Evolutionary conservation across 2,329 filamentous ascomycete species (phyloP), one percentile per base, ranked within the genome.

Genomic region (Monosporascus sp.): DNA sequence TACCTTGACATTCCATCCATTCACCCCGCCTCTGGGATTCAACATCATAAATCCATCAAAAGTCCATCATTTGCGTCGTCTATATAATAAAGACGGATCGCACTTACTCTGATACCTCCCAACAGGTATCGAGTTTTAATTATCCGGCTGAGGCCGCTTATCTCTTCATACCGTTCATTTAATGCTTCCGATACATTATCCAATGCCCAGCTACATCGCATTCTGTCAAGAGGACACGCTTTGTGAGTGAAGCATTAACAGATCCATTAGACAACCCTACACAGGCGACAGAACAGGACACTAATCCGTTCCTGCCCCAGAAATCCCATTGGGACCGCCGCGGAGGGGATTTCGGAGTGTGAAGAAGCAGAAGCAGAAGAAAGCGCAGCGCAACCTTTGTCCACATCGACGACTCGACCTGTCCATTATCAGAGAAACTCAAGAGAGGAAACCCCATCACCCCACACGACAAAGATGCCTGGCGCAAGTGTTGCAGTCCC

Each of bases 401-500:
- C 27, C 35, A 44, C 24, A 43, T 27, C 45, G 27, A 18, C 46
- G 18, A 39, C 24, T 25, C 48, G 39, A 24, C 20, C 22, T 15
- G 27, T 47, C 48, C 14, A 9, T 49, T 18, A n/a, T 25, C 43
- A 25, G 14, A 52, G 11, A 27, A 35, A 5, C 24, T 22, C 54
- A 49, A 27, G 53, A 36, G 52, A 61, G 51, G 50, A 48, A 51
- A 54, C 51, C 49, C 54, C 49, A 59, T 59, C n/a, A 45, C 8
- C 20, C 52, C 66, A 65, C 63, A 60, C 65, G 60, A 59, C 74
- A 79, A 79, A 77, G 62, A 90, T 90, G 86, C 85, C 87, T 70
- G 85, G 82, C 76, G 82, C 86, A 71, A 82, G 75, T 71, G 82
- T 87, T 74, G 84, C 85, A 65, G 79, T 82, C 64, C 77, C 85